Base-by-base conservation (phyloP, 768 basidiomycete species). In the Serpula lacrymans region DNA sequence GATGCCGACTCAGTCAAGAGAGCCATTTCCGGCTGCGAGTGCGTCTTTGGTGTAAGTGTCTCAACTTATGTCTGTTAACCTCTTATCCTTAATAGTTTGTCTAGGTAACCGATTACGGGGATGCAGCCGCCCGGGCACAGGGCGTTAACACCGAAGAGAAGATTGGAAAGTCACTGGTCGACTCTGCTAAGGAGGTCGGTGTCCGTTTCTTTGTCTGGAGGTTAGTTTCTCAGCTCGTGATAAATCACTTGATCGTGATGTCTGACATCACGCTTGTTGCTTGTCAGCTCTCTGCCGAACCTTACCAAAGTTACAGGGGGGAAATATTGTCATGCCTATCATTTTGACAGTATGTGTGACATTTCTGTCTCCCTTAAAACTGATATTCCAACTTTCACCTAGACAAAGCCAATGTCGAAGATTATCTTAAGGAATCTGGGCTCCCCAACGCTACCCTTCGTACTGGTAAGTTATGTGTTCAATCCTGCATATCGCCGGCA, bases 181-280 rank as follows among this genome's bases (percentile, higher is more conserved):
- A 59, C 34, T 54, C 54, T 0, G 54, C 54, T 6, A 59, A 58
- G 36, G 49, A 48, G 17, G 49, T 32, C 2, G 52, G 52, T 6
- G 47, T 57, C 13, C 41, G 53, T 32, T 57, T 52, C n/a, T n/a
- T n/a, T n/a, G n/a, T n/a, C n/a, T n/a, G n/a, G n/a, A n/a, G n/a
- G n/a, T n/a, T n/a, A n/a, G 28, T 51, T 59, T 29, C 37, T 58
- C 4, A 52, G 38, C 41, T 49, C 37, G 40, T 49, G n/a, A n/a
- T n/a, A n/a, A n/a, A n/a, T n/a, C n/a, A 11, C 32, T 17, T n/a
- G 14, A 7, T 6, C 16, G 5, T 20, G 5, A n/a, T n/a, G n/a
- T n/a, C n/a, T n/a, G 8, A 23, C 20, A n/a, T 6, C 32, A n/a
- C 11, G 6, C 14, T 5, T n/a, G 6, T 6, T 16, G 5, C 24